Conservation (phyloP, 768 basidiomycete genomes). For the Leccinum disarticulatum region DNA sequence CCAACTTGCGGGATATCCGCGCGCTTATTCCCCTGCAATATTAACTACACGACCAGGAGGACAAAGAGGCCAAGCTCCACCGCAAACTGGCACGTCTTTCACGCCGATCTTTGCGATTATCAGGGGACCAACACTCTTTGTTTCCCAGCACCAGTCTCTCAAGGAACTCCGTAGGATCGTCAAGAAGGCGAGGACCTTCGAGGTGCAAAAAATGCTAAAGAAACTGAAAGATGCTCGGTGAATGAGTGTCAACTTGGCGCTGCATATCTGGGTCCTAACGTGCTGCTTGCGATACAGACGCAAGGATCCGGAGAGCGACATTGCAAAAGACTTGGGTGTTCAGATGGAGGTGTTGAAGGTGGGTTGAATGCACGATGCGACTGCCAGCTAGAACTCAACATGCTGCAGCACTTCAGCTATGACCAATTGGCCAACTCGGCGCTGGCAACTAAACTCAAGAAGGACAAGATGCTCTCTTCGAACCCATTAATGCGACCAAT, state of each 20-base stretch:
- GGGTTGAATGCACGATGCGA: slow-evolving; percentile 8
- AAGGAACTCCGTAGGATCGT: slow-evolving; percentile 72
- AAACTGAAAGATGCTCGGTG: slow-evolving; percentile 71
- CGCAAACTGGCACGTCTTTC: slow-evolving; percentile 55
- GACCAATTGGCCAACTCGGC: slow-evolving; percentile 63
- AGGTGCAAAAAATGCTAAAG: slow-evolving; percentile 82
- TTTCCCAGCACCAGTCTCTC: slow-evolving; percentile 66
- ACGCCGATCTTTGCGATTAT: slow-evolving; percentile 8
- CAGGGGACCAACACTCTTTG: slow-evolving; percentile 10
- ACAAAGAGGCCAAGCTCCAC: slow-evolving; percentile 41
- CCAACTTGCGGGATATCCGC: background rate
- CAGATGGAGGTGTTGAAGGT: slow-evolving; percentile 72
- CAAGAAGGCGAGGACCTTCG: slow-evolving; percentile 80
- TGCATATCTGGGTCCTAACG: slow-evolving; percentile 1
- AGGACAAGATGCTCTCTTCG: slow-evolving; percentile 58
- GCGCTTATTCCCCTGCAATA: background rate
- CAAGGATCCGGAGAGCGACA: slow-evolving; percentile 38
- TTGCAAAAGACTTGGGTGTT: slow-evolving; percentile 50
- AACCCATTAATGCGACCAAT: slow-evolving; percentile 52
- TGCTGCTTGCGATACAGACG: slow-evolving; percentile 23
- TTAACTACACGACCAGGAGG: slow-evolving; percentile 33
- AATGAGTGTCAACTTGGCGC: slow-evolving; percentile 10
- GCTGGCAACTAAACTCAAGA: slow-evolving; percentile 70
- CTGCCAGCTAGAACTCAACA: background rate
- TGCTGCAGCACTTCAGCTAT: slow-evolving; percentile 52